Evolutionary conservation across 2,329 filamentous ascomycete species (phyloP).

Genomic region (Claviceps maximensis): DNA sequence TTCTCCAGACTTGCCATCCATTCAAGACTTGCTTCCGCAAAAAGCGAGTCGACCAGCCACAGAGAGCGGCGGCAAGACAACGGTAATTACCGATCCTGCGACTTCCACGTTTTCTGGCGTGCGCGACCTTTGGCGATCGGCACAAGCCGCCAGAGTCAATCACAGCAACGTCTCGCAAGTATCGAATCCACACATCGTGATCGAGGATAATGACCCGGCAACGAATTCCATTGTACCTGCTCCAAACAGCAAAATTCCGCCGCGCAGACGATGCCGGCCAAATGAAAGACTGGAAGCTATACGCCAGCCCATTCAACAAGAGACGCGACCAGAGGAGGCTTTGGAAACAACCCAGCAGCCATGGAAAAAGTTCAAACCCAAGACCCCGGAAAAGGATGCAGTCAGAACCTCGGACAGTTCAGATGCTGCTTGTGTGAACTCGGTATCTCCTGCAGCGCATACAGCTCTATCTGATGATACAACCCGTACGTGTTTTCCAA

Average conservation of each 20-base stretch:
- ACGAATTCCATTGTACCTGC: slow-evolving; percentile 1
- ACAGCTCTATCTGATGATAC: not conserved
- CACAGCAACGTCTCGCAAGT: not conserved
- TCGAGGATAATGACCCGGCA: slow-evolving; percentile 2
- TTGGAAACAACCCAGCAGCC: slow-evolving; percentile 15
- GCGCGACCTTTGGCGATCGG: slow-evolving; percentile 22
- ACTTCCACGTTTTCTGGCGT: slow-evolving; percentile 29
- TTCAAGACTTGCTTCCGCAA: slow-evolving; percentile 33
- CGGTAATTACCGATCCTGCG: slow-evolving; percentile 24
- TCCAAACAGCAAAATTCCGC: not conserved
- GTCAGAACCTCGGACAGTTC: not conserved
- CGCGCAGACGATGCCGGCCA: not conserved
- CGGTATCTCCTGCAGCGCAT: not conserved
- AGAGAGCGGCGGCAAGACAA: slow-evolving; percentile 23
- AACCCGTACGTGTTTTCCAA: not conserved
- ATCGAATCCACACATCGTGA: not conserved
- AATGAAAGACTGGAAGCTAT: not conserved
- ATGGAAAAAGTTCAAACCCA: slow-evolving; percentile 23
- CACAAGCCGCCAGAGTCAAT: slow-evolving; percentile 12
- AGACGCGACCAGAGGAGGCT: not conserved
- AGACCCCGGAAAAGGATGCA: slow-evolving; percentile 1
- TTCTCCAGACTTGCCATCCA: slow-evolving; percentile 41
- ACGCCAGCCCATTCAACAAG: not conserved
- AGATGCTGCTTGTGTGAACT: too few species aligned
- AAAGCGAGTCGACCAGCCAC: slow-evolving; percentile 18